Evolutionary conservation across 106 monocot genomes (phyloP), one percentile per base, ranked within the genome.

Genomic region (Allium sativum): DNA sequence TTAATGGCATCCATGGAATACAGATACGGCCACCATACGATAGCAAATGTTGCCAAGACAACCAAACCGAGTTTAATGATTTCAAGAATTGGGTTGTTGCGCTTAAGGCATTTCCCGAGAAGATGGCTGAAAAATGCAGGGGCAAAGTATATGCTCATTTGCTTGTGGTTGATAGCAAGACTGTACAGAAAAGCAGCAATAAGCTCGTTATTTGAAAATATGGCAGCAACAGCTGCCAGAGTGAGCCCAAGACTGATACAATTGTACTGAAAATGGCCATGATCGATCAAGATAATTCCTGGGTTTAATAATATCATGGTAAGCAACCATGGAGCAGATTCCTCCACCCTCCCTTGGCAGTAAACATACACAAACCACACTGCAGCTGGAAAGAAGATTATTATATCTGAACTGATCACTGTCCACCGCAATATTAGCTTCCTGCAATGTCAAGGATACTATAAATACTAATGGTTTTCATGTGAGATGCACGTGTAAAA

Each of bases 251-350:
- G 82, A 58, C 98, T 92, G 58, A 98, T 92, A 73, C 91, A 98
- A 57, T 98, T 98, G 65, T 92, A 98, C 83, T 92, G 92, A 64
- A 98, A 98, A 81, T 98, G 98, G 2, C 91, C 98, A 50, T 98
- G 98, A 75, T 98, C 98, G 9, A 92, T 88, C 22, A 98, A 65
- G 14, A 98, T 85, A 68, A 84, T 68, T 46, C 80, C 77, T 0
- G 98, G 98, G 48, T 88, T 98, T 12, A 98, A 59, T 52, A 98
- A 62, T 18, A 92, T 72, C 80, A 88, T 73, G 1, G 98, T 80
- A n/a, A 98, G 74, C 55, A 85, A 61, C 91, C 98, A 98, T 8
- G 62, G 48, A 18, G 22, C 63, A n/a, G 50, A 58, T 22, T 31
- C 68, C 10, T 71, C 58, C 43, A 44, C 62, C 67, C 45, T 45